Conservation (phyloP, 164 flowering plant species). For the Echeveria elegans region DNA sequence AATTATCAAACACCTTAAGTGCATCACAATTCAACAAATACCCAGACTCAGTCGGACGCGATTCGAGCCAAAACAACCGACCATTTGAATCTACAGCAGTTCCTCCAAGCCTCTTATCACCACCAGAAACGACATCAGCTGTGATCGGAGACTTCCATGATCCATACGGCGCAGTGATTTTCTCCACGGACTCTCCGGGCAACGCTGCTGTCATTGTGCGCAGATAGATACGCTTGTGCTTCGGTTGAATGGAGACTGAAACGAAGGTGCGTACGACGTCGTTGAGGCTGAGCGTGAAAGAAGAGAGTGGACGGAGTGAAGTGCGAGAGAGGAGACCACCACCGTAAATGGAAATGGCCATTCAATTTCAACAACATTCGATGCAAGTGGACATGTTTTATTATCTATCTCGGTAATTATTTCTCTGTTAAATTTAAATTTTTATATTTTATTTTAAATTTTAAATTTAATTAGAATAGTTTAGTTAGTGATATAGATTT, state of each 20-base stretch:
- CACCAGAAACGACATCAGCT: conserved; percentile 73
- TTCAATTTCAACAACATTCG: not conserved
- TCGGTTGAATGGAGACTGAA: not conserved
- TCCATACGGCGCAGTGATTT: conserved; percentile 65
- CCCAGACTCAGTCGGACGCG: conserved; percentile 83
- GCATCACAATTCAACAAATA: not conserved
- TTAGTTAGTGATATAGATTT: too few relatives aligned
- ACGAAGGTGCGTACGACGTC: not conserved
- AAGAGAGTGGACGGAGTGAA: not conserved
- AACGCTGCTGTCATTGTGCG: conserved; percentile 22
- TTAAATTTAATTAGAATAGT: too few relatives aligned
- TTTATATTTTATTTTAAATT: too few relatives aligned
- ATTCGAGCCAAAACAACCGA: conserved; percentile 71
- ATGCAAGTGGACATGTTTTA: too few relatives aligned
- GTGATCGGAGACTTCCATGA: conserved; percentile 95
- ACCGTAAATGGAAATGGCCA: not conserved
- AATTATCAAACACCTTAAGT: not conserved
- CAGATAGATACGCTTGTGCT: not conserved
- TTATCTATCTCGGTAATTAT: too few relatives aligned
- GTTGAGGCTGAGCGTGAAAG: not conserved
- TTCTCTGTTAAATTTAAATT: too few relatives aligned
- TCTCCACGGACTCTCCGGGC: conserved; percentile 17
- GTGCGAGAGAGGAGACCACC: not conserved
- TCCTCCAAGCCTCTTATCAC: conserved; percentile 70
- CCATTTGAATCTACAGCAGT: conserved; percentile 52